These are phyloP conservation scores for Micractinium sp. DNA, from an alignment of 139 green algal genomes.

Conservation along the genomic window DNA sequence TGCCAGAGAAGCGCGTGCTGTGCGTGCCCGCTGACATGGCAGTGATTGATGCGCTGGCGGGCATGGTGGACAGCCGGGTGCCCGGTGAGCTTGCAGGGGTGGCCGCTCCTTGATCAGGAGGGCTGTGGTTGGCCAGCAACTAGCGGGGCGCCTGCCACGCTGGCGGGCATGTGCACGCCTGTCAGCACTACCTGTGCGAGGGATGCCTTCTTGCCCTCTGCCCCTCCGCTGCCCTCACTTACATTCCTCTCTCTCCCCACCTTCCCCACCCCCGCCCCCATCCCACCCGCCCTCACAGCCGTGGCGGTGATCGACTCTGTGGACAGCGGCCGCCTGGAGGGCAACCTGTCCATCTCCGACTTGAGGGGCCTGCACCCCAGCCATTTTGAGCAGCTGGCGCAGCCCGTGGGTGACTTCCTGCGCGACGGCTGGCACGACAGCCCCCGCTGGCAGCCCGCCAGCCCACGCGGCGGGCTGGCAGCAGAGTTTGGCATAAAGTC, in stretches of 20 bases:
- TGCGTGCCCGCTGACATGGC: background rate
- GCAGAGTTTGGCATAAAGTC: background rate
- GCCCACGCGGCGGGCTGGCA: background rate
- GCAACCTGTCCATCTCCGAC: conserved; percentile 32
- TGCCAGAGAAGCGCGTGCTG: background rate
- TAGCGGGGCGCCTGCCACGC: background rate
- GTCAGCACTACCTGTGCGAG: background rate
- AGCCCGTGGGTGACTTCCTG: background rate
- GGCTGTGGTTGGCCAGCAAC: too few relatives aligned
- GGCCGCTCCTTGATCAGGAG: background rate
- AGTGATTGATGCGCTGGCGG: conserved; percentile 3
- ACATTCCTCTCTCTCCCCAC: background rate
- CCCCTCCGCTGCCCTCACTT: background rate
- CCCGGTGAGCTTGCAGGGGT: background rate
- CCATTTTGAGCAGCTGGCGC: conserved; percentile 18
- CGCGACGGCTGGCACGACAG: background rate
- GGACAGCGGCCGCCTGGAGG: conserved; percentile 13
- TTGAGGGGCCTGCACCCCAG: conserved; percentile 24
- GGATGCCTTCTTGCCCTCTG: background rate
- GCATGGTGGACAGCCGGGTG: conserved; percentile 14
- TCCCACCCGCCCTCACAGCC: background rate
- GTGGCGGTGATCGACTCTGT: conserved; percentile 22
- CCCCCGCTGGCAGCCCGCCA: background rate
- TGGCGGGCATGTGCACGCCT: background rate
- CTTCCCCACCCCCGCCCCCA: background rate